Evolutionary conservation across 2,329 filamentous ascomycete genomes (phyloP).

Genomic region (Diaporthe sp.): DNA sequence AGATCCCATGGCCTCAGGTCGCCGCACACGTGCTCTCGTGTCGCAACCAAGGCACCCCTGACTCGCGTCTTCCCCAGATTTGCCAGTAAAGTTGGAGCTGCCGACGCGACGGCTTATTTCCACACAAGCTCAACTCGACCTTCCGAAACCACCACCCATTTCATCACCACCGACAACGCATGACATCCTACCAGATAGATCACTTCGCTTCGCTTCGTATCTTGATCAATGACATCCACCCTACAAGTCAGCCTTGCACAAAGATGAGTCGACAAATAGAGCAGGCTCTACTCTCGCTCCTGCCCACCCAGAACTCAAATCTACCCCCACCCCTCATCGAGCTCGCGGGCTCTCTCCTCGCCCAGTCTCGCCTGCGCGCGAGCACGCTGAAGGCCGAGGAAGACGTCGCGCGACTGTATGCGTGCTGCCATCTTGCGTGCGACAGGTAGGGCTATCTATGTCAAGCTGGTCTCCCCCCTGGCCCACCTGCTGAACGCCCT

Average conservation of each 20-base stretch:
- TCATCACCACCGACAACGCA: not conserved
- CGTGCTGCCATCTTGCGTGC: slow-evolving; percentile 90
- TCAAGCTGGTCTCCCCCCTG: not conserved
- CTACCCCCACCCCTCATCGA: slow-evolving; percentile 79
- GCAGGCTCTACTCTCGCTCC: slow-evolving; percentile 78
- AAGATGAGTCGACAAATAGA: slow-evolving; percentile 82
- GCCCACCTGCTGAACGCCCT: slow-evolving; percentile 21
- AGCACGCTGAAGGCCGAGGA: slow-evolving; percentile 86
- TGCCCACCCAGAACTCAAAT: slow-evolving; percentile 78
- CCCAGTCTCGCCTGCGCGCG: slow-evolving; percentile 84
- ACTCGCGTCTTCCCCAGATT: slow-evolving; percentile 28
- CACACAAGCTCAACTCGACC: not conserved
- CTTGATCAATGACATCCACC: not conserved
- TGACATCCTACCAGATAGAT: not conserved
- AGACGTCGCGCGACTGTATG: slow-evolving; percentile 87
- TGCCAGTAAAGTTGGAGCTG: slow-evolving; percentile 23
- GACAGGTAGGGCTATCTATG: slow-evolving; percentile 71
- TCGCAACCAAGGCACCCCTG: slow-evolving; percentile 21
- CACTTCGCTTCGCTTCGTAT: not conserved
- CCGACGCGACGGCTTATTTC: not conserved
- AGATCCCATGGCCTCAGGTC: not conserved
- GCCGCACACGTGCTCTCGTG: slow-evolving; percentile 37
- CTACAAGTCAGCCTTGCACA: not conserved
- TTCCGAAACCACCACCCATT: not conserved
- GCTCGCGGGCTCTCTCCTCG: slow-evolving; percentile 79